These are phyloP conservation scores for Boletus sp. DNA, from an alignment of 768 basidiomycete species.

Conservation along the genomic window DNA sequence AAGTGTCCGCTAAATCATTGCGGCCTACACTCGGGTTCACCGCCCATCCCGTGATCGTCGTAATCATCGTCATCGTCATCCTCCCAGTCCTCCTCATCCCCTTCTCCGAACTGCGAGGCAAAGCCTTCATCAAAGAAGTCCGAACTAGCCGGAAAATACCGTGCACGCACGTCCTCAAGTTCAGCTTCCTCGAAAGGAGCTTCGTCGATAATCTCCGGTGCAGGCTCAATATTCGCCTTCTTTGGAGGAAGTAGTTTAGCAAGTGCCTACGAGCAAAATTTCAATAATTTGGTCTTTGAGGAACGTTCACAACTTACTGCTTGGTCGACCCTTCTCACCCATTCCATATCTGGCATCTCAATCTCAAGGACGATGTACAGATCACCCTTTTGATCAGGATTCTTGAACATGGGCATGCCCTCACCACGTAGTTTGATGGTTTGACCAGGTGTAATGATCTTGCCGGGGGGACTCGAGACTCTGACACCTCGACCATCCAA, in stretches of 20 bases:
- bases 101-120: slow-evolving; percentile 66
- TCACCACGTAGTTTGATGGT: slow-evolving; percentile 76
- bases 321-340: slow-evolving; percentile 64
- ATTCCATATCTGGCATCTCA: slow-evolving; percentile 82
- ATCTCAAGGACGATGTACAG: slow-evolving; percentile 79
- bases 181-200: slow-evolving; percentile 71
- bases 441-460: slow-evolving; percentile 71
- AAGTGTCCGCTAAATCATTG: slow-evolving; percentile 40
- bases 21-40: slow-evolving; percentile 58
- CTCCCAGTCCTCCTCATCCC: slow-evolving; percentile 66
- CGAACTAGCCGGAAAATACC: slow-evolving; percentile 68
- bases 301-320: slow-evolving; percentile 39
- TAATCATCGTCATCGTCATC: slow-evolving; percentile 67
- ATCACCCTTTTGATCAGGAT: slow-evolving; percentile 68
- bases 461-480: slow-evolving; percentile 68
- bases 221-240: slow-evolving; percentile 67
- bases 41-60: slow-evolving; percentile 36
- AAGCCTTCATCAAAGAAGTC: slow-evolving; percentile 77
- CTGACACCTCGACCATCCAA: slow-evolving; percentile 91
- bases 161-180: slow-evolving; percentile 79
- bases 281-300: slow-evolving; percentile 1
- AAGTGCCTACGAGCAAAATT: slow-evolving; percentile 47
- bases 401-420: slow-evolving; percentile 83
- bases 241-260: slow-evolving; percentile 71
- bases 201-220: slow-evolving; percentile 67